Base-by-base conservation (phyloP, 768 basidiomycete genomes). In the Boletales sp. region DNA sequence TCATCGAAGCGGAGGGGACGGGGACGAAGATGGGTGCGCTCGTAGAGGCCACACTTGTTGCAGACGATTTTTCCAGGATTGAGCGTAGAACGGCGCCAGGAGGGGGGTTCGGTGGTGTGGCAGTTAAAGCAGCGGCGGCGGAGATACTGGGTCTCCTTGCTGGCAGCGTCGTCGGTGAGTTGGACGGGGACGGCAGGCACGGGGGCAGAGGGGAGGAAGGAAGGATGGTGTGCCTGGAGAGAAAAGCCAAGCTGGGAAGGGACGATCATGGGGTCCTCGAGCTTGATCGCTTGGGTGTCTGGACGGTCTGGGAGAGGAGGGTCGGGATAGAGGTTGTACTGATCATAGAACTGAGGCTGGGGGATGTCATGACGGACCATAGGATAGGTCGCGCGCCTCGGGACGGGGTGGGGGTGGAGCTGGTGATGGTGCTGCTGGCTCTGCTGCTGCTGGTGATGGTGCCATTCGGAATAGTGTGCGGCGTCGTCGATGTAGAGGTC, bases 61-160 rank as follows among this genome's bases (percentile, higher is more conserved):
- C 90, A 93, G 40, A 93, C 90, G 62, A 93, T 93, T 71, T 93
- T 93, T 56, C 90, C 90, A 0, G 87, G 88, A 68, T 90, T 90
- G 62, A 93, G 84, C 5, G 90, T 92, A 29, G 83, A 86, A 40
- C 90, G 82, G 47, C 90, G 84, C 90, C 90, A 93, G 21, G 82
- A 84, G 8, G 90, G 90, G 0, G 90, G 90, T 65, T 93, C 90
- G 2, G 90, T 93, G 17, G 90, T 90, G 64, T 90, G 90, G 72
- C 90, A 93, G 70, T 93, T 93, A 77, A 86, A 89, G 72, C 90
- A 93, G 9, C 89, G 78, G 35, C 90, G 78, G 19, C 90, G 87
- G 48, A 93, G 84, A 65, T 90, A 91, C 70, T 93, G 90, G 0
- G 90, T 93, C 67, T 93, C 90, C 69, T 93, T 93, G 38, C 84